Base-by-base conservation (phyloP, 148 eudicot species). In the Salicornia ramosissima region DNA sequence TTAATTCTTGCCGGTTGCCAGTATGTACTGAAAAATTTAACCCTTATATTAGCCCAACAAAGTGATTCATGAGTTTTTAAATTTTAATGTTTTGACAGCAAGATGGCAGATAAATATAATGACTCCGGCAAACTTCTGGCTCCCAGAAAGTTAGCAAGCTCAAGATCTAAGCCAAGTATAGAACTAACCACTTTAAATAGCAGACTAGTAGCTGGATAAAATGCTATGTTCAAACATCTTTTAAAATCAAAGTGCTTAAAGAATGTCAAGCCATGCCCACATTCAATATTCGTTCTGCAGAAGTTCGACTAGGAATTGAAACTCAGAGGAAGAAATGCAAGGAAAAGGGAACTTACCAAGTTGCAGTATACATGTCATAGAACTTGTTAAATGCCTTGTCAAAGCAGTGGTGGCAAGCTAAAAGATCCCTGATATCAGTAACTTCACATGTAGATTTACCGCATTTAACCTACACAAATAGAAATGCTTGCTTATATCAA, bases 311-410 rank as follows among this genome's bases (percentile, higher is more conserved):
- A 64, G 34, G n/a, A 66, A 24, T 34, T 18, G 49, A 29, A 63
- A 33, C 46, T 58, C 45, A 33, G 28, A 33, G 43, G 28, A 11
- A 29, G 28, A 19, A 26, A 36, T 10, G 21, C 21, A 69, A 56
- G 61, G 45, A 73, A 55, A 29, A 59, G 19, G 64, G 45, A 47
- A 43, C 79, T 59, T 85, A 91, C 97, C 97, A 91, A 42, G 90
- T 82, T 71, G 90, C 95, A 57, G 91, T 77, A 59, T 81, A 86
- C 95, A 88, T 88, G 76, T 91, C 87, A 73, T 91, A 91, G 79
- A 85, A 88, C 83, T 88, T 91, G 81, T 91, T 92, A 58, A 86
- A 91, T 39, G 97, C 95, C 80, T 91, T 91, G 67, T 85, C 81
- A 61, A 88, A 84, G 65, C 97, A 88, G 77, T 74, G 84, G 69